A percentile compares a stretch with the other conserved stretches of the same genome.
Evolutionary conservation across 257 asterid genomes (phyloP).

Genomic region (Hygrophila difformis): DNA sequence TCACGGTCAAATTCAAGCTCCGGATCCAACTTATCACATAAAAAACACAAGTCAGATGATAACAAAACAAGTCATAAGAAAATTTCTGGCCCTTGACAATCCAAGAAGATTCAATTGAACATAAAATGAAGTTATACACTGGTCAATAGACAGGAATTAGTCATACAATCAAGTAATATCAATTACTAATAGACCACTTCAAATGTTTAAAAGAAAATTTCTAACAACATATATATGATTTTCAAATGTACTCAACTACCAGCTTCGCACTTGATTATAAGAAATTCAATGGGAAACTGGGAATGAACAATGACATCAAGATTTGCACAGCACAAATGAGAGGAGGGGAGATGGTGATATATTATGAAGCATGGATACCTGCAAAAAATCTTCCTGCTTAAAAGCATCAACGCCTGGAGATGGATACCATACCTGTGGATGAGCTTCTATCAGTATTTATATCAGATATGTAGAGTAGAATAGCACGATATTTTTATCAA

Average conservation of each 20-base stretch:
- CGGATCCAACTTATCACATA: slow-evolving; percentile 72
- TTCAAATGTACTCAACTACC: slow-evolving; percentile 2
- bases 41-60: slow-evolving; percentile 23
- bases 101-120: slow-evolving; percentile 11
- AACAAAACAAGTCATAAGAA: slow-evolving; percentile 16
- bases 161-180: background rate
- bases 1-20: slow-evolving; percentile 99
- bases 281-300: background rate
- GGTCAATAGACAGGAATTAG: slow-evolving; percentile 3
- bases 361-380: slow-evolving; percentile 40
- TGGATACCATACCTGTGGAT: slow-evolving; percentile 97
- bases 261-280: slow-evolving; percentile 16
- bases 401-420: slow-evolving; percentile 85
- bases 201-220: background rate
- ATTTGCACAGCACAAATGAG: slow-evolving; percentile 7
- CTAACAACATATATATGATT: no score
- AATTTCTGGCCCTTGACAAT: slow-evolving; percentile 7
- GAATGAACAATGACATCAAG: background rate
- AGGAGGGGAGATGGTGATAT: no score
- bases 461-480: slow-evolving; percentile 30
- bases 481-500: background rate
- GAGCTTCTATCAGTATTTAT: slow-evolving; percentile 34
- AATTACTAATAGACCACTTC: slow-evolving; percentile 4
- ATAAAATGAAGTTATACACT: slow-evolving; percentile 7
- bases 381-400: slow-evolving; percentile 98